Conservation (phyloP, 371 early-diverging fungal species). For the Encephalitozoon hellem region DNA sequence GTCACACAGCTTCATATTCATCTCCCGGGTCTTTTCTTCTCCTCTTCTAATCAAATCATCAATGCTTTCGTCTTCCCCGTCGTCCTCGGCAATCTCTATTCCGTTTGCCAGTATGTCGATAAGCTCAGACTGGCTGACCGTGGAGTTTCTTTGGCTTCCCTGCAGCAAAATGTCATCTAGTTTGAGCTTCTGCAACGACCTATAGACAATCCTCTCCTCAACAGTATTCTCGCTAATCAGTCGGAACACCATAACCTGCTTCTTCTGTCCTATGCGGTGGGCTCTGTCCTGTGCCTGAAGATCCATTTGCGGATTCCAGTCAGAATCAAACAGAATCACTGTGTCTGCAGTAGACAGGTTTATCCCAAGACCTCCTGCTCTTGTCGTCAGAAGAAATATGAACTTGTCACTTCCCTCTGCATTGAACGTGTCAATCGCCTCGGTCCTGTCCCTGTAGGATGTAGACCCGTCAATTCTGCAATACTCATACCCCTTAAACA, state of each 20-base stretch:
- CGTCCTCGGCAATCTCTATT: constrained; percentile 72
- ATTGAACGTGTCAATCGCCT: constrained; percentile 86
- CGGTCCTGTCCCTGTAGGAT: constrained; percentile 77
- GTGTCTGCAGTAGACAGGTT: constrained; percentile 98
- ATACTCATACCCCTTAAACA: constrained; percentile 72
- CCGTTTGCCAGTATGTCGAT: constrained; percentile 64
- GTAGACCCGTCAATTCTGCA: constrained; percentile 95
- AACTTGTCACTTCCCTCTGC: constrained; percentile 76
- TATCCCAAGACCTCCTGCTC: constrained; percentile 96
- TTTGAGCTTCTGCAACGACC: constrained; percentile 84
- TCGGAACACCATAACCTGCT: constrained; percentile 94
- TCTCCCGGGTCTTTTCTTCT: constrained; percentile 76
- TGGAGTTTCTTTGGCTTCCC: constrained; percentile 65
- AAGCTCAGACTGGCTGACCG: constrained; percentile 62
- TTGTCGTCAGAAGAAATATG: constrained; percentile 65
- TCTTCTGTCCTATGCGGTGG: constrained; percentile 98
- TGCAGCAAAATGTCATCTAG: constrained; percentile 94
- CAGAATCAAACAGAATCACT: constrained; percentile 96
- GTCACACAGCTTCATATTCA: constrained; percentile 73
- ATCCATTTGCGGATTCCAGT: constrained; percentile 98
- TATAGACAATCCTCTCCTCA: constrained; percentile 72
- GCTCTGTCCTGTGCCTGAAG: constrained; percentile 98
- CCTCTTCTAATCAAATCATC: constrained; percentile 74
- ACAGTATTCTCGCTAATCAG: constrained; percentile 82
- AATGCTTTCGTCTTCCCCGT: constrained; percentile 74